phyloP scores from a whole-genome alignment of 164 flowering plant species.

The Piper betle region DNA sequence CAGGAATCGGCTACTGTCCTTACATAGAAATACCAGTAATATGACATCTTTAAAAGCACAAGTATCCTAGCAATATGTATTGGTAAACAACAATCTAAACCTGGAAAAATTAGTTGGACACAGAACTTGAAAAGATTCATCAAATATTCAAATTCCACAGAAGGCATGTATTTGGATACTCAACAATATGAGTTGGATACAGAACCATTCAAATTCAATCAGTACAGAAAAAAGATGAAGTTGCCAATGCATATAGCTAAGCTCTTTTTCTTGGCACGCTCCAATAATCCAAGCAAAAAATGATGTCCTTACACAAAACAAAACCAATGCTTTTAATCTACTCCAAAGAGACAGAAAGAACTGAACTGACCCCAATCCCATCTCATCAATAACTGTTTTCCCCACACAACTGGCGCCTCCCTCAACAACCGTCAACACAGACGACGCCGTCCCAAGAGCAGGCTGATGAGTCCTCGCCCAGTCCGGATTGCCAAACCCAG shows the following conservation, averaged over 20 bases:
- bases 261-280: not conserved
- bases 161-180: too few relatives aligned
- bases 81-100: too few relatives aligned
- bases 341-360: not conserved
- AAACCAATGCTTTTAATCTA: too few relatives aligned
- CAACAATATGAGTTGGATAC: too few relatives aligned
- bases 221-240: not conserved
- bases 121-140: too few relatives aligned
- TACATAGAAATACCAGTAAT: too few relatives aligned
- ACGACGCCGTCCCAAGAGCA: slow-evolving; percentile 50
- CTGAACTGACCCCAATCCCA: slow-evolving; percentile 49
- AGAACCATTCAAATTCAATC: not conserved
- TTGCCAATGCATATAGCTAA: not conserved
- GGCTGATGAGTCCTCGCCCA: slow-evolving; percentile 76
- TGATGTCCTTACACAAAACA: not conserved
- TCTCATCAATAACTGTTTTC: slow-evolving; percentile 77
- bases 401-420: slow-evolving; percentile 91
- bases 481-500: slow-evolving; percentile 87
- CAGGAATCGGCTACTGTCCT: too few relatives aligned
- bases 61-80: too few relatives aligned
- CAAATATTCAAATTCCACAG: too few relatives aligned
- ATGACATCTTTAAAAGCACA: too few relatives aligned
- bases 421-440: slow-evolving; percentile 57
- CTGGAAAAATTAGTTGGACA: too few relatives aligned
- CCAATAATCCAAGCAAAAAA: not conserved